phyloP scores from a whole-genome alignment of 176 grass and related monocot genomes.

The Metroxylon sagu region DNA sequence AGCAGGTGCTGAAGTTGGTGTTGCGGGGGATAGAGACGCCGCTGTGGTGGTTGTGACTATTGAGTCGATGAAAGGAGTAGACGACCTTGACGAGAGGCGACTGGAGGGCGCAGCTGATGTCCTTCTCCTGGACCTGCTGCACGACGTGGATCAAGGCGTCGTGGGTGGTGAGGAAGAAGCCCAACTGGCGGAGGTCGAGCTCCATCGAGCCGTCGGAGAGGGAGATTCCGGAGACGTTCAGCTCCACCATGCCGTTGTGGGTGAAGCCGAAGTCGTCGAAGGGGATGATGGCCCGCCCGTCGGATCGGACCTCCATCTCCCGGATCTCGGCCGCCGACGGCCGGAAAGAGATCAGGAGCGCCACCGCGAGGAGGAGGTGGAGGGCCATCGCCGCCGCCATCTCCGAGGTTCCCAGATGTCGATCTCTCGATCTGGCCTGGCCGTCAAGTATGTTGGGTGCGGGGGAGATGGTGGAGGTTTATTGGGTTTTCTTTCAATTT shows the following conservation, averaged over 20 bases:
- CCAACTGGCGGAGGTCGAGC: not conserved
- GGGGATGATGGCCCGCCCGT: conserved; percentile 3
- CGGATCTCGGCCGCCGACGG: conserved; percentile 1
- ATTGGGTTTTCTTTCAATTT: too few relatives aligned
- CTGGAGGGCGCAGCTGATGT: conserved; percentile 1
- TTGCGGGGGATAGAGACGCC: not conserved
- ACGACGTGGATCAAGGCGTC: conserved; percentile 2
- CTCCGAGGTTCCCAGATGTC: too few relatives aligned
- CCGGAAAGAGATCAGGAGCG: not conserved
- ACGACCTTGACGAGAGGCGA: not conserved
- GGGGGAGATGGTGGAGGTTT: too few relatives aligned
- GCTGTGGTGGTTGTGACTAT: not conserved
- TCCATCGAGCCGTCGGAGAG: not conserved
- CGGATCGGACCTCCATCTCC: not conserved
- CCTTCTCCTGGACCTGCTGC: not conserved
- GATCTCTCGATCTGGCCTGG: too few relatives aligned
- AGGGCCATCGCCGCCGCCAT: too few relatives aligned
- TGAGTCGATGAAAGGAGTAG: not conserved
- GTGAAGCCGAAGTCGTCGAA: conserved; percentile 15
- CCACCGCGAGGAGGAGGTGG: too few relatives aligned
- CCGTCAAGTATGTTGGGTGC: too few relatives aligned
- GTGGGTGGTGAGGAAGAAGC: conserved; percentile 4
- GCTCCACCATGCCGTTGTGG: not conserved
- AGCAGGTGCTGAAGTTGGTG: not conserved
- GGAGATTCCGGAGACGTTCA: conserved; percentile 8